Evolutionary conservation across 768 basidiomycete genomes (phyloP), one percentile per base, ranked within the genome.

Genomic region (Tubosaeta brunneosetosa): DNA sequence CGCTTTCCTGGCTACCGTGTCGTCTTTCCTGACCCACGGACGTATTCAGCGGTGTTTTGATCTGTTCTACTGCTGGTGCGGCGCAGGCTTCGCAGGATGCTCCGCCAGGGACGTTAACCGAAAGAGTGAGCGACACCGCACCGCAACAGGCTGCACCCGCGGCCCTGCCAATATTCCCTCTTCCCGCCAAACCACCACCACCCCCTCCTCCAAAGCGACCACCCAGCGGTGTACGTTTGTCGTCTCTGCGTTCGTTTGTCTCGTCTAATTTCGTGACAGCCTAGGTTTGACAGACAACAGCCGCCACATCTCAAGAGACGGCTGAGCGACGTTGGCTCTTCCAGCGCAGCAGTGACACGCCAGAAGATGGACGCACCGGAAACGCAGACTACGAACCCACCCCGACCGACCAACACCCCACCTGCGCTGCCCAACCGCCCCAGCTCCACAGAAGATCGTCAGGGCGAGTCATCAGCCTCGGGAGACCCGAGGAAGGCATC

Each of bases 281-380:
- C 62, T n/a, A 44, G 56, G 42, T 46, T 4, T 3, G 63, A 56
- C 9, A 54, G 58, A 55, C 48, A 53, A 48, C 47, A 16, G 10
- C 33, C 14, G 4, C 43, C 47, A 1, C 53, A 41, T 26, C 40
- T 47, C 10, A 63, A 63, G 43, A 55, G 65, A 49, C 56, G 48
- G 11, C 36, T 54, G 44, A 59, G 52, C 12, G 9, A 14, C 14
- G 55, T 50, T 6, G 26, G 34, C 25, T 17, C 56, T 8, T n/a
- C 59, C 2, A 58, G 17, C 42, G 34, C n/a, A 6, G 16, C 29
- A 22, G 10, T 4, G 17, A 55, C 45, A 26, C 52, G 58, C 42
- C 65, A 31, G 13, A 62, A 53, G 26, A 42, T 58, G 16, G 60
- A 58, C 17, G 4, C 8, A 4, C 40, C 51, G 14, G 54, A 49